Base-by-base conservation (phyloP, 2,329 filamentous ascomycete genomes). In the Myotisia sp. region DNA sequence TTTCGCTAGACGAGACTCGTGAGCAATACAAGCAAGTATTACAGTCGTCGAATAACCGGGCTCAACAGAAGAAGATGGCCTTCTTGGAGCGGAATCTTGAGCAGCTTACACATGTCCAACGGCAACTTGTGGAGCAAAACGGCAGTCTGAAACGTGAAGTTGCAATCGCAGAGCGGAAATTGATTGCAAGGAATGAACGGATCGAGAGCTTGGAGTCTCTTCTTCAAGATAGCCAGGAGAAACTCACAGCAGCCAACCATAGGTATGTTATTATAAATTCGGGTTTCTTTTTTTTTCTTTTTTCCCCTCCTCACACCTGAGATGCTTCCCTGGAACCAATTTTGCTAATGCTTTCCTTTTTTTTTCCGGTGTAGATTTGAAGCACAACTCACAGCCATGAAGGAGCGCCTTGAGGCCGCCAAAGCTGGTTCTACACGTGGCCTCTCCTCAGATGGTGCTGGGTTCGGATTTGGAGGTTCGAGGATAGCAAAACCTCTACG, bases 1-100 rank as follows among this genome's bases (percentile, higher is more conserved):
- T 98, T 51, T 92, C 83, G 22, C 71, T 98, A 33, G 90, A 98
- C 53, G 86, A 94, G 66, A 94, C 90, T 1, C 76, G 90, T 37
- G 90, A 98, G 65, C 90, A 98, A 63, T 98, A 98, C 65, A 95
- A 98, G 68, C 94, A 93, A 50, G 90, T 98, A 40, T 71, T 98
- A 38, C 79, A 87, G 37, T 90, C 84, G 32, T 93, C 84, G 46
- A 98, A 98, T 68, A 95, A 92, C 67, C 80, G 90, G 39, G 87
- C 90, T 16, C 90, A 98, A 65, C 90, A 98, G 63, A 98, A 98
- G 79, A 98, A 98, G 73, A 95, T 98, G 82, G 92, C 90, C 10
- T 98, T 98, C 71, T 65, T 98, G 33, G 90, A 98, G 66, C 79
- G 90, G 53, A 98, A 98, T 56, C 74, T 98, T 26, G 90, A 98